Percentiles rank a stretch among this genome's conserved stretches.
phyloP scores from a whole-genome alignment of 805 yeast species.

The Candida arabinofermentans region DNA sequence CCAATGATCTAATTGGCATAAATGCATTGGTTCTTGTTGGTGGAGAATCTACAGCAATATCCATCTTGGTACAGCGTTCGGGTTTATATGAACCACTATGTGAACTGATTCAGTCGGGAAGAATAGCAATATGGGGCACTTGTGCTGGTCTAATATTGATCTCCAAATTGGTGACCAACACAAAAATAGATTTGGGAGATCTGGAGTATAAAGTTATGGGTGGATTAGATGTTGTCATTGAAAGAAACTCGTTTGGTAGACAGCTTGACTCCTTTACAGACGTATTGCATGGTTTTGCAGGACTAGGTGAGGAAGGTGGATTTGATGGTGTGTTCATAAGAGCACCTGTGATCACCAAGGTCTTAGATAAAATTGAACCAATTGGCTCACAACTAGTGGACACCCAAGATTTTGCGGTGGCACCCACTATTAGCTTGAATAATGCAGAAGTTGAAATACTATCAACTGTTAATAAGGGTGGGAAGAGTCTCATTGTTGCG shows the following conservation, averaged over 20 bases:
- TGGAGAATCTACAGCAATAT: conserved; percentile 68
- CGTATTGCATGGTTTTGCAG: conserved; percentile 31
- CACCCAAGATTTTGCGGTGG: conserved; percentile 6
- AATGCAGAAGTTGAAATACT: conserved; percentile 38
- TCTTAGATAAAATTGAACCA: not conserved
- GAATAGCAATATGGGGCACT: conserved; percentile 73
- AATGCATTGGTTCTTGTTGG: conserved; percentile 65
- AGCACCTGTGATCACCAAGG: conserved; percentile 59
- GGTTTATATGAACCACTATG: conserved; percentile 52
- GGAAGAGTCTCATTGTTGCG: conserved; percentile 53
- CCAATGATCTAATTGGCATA: conserved; percentile 45
- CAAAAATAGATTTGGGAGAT: conserved; percentile 41
- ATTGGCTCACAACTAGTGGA: too few relatives aligned
- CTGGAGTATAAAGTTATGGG: conserved; percentile 47
- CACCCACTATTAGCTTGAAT: conserved; percentile 14
- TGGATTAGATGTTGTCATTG: conserved; percentile 59
- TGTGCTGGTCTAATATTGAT: conserved; percentile 79
- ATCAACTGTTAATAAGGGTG: conserved; percentile 32
- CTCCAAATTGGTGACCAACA: conserved; percentile 49
- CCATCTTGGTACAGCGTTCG: conserved; percentile 64
- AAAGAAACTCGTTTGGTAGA: conserved; percentile 75
- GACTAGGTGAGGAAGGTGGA: conserved; percentile 21
- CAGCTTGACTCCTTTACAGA: conserved; percentile 63
- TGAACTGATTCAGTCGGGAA: conserved; percentile 44
- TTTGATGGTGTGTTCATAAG: conserved; percentile 60